Percentiles rank a stretch among this genome's conserved stretches.
Conservation (phyloP, 208 protist genomes). For the Lotmaria passim region DNA sequence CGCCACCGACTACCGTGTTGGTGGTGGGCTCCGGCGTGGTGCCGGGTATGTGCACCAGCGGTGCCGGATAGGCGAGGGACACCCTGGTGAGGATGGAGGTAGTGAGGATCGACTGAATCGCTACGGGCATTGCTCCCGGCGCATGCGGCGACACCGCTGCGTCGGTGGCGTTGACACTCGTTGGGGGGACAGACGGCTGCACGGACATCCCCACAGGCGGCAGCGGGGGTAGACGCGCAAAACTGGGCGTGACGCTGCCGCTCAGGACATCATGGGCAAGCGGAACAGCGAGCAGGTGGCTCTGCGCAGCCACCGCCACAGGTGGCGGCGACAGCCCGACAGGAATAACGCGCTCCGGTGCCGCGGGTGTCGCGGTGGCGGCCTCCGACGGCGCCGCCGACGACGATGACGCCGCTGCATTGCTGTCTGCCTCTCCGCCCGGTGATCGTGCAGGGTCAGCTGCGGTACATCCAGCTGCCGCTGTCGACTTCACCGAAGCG, state of each 20-base stretch:
- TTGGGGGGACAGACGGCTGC: background rate
- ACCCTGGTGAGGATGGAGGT: slow-evolving; percentile 24
- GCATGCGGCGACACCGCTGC: background rate
- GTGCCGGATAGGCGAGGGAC: slow-evolving; percentile 1
- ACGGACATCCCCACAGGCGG: too few relatives aligned
- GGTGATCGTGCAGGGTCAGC: too few relatives aligned
- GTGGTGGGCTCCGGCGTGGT: background rate
- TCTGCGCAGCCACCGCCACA: background rate
- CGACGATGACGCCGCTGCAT: too few relatives aligned
- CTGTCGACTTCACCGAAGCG: background rate
- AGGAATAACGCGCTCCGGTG: slow-evolving; percentile 16
- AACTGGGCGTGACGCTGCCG: background rate
- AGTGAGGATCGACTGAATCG: slow-evolving; percentile 26
- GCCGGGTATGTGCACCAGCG: slow-evolving; percentile 1
- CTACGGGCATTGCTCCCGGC: slow-evolving; percentile 2
- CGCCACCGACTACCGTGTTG: background rate
- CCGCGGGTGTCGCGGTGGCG: background rate
- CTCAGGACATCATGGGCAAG: background rate
- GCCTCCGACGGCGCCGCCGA: too few relatives aligned
- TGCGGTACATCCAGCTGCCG: background rate
- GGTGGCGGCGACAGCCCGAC: slow-evolving; percentile 13
- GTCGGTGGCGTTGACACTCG: background rate
- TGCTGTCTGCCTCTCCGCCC: too few relatives aligned
- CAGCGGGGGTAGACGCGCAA: background rate
- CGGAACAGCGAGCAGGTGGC: background rate